Conservation (phyloP, 2,329 filamentous ascomycete genomes). For the Triangularia verruculosa region DNA sequence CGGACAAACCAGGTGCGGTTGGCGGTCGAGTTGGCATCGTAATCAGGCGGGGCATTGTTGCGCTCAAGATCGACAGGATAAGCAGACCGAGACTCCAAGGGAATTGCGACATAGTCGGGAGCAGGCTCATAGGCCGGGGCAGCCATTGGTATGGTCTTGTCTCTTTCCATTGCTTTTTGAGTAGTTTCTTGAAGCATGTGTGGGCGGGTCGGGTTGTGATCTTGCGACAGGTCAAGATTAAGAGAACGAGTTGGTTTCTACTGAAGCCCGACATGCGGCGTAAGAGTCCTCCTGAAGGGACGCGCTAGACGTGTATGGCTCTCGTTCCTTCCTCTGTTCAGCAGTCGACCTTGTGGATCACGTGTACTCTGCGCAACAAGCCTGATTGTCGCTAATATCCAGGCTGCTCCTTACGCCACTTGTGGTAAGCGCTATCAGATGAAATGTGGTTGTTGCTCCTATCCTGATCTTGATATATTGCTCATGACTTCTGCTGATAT, state of each 20-base stretch:
- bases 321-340: neutral
- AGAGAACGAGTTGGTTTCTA: no score
- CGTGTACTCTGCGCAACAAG: neutral
- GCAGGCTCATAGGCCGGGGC: neutral
- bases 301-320: neutral
- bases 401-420: no score
- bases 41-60: neutral
- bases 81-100: neutral
- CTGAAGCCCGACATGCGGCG: no score
- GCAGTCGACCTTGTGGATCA: neutral
- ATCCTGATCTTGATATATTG: no score
- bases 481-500: no score
- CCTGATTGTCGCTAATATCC: no score
- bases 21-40: neutral
- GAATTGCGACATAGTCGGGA: neutral
- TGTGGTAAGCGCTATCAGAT: no score
- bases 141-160: neutral
- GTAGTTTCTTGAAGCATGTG: neutral
- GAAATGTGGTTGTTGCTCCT: no score
- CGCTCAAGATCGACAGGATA: neutral
- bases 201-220: neutral
- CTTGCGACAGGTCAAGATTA: neutral
- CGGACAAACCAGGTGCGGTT: neutral
- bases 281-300: neutral
- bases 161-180: neutral